Percentiles rank a stretch among this genome's conserved stretches.
Evolutionary conservation across 106 monocot genomes (phyloP).

Genomic region (Vanilla planifolia): DNA sequence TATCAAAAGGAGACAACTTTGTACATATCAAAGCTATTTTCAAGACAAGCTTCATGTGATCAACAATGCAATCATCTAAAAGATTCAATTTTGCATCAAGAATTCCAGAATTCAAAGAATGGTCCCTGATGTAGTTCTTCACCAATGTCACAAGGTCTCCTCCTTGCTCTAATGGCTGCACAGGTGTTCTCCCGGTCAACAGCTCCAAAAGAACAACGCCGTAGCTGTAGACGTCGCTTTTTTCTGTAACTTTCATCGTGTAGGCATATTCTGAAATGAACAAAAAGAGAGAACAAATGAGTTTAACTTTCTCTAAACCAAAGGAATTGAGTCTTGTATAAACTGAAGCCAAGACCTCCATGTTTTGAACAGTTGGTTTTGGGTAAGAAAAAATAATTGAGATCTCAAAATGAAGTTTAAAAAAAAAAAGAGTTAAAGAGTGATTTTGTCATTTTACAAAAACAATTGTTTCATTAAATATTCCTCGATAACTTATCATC

Average conservation of each 20-base stretch:
- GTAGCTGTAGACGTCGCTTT: constrained; percentile 89
- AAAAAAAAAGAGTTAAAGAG: no score
- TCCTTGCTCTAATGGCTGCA: constrained; percentile 87
- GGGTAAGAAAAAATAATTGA: no score
- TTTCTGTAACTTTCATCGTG: constrained; percentile 99
- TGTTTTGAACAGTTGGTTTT: no score
- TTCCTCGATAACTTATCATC: no score
- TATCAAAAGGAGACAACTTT: constrained; percentile 70
- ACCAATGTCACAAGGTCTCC: constrained; percentile 93
- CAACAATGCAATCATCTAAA: constrained; percentile 27
- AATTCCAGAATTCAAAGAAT: constrained; percentile 47
- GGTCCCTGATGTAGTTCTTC: constrained; percentile 50
- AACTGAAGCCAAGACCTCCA: no score
- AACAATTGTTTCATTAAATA: no score
- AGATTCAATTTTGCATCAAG: constrained; percentile 57
- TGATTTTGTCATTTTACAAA: no score
- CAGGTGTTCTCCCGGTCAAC: constrained; percentile 77
- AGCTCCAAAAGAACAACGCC: constrained; percentile 91
- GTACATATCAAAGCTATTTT: constrained; percentile 96
- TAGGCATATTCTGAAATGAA: constrained; percentile 82
- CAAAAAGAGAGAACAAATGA: not conserved
- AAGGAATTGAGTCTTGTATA: no score
- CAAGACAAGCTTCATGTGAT: constrained; percentile 82
- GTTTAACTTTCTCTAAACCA: no score
- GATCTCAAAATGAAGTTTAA: no score